A percentile compares a stretch with the other conserved stretches of the same genome.
Evolutionary conservation across 768 basidiomycete species (phyloP).

Genomic region (Omphalotus guepiniiformis): DNA sequence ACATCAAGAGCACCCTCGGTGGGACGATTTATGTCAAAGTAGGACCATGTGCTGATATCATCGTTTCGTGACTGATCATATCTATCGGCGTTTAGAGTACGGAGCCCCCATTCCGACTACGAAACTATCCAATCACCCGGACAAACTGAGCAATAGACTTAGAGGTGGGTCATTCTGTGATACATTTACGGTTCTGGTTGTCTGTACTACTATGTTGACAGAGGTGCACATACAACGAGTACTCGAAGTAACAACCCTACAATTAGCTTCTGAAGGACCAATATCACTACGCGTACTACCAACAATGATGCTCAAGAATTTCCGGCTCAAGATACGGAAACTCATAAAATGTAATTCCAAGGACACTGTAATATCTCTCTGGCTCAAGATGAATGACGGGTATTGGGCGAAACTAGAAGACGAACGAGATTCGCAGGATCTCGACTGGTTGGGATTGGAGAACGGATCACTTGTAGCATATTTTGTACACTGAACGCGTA

Average conservation of each 20-base stretch:
- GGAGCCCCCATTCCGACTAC: constrained; percentile 43
- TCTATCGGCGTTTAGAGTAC: constrained; percentile 41
- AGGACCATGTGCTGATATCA: constrained; percentile 22
- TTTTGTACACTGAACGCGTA: constrained; percentile 17
- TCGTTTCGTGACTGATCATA: constrained; percentile 4
- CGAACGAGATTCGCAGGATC: constrained; percentile 46
- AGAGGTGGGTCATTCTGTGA: not conserved
- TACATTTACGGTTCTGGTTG: no score
- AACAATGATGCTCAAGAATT: constrained; percentile 60
- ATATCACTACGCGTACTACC: constrained; percentile 53
- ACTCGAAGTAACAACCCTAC: no score
- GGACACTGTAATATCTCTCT: constrained; percentile 39
- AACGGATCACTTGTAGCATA: constrained; percentile 34
- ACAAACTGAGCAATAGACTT: constrained; percentile 59
- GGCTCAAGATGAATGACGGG: constrained; percentile 52
- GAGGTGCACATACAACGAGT: no score
- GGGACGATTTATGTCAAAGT: constrained; percentile 63
- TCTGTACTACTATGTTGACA: no score
- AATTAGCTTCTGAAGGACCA: no score
- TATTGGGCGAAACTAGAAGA: constrained; percentile 39
- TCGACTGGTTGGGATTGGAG: constrained; percentile 75
- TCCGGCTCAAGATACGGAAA: constrained; percentile 65
- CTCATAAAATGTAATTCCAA: constrained; percentile 29
- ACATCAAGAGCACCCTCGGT: constrained; percentile 55
- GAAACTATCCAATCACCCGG: constrained; percentile 24